Percentiles rank a stretch among this genome's conserved stretches.
These are phyloP conservation scores for Alnus glutinosa DNA, from an alignment of 306 rosid genomes.

Conservation along the genomic window DNA sequence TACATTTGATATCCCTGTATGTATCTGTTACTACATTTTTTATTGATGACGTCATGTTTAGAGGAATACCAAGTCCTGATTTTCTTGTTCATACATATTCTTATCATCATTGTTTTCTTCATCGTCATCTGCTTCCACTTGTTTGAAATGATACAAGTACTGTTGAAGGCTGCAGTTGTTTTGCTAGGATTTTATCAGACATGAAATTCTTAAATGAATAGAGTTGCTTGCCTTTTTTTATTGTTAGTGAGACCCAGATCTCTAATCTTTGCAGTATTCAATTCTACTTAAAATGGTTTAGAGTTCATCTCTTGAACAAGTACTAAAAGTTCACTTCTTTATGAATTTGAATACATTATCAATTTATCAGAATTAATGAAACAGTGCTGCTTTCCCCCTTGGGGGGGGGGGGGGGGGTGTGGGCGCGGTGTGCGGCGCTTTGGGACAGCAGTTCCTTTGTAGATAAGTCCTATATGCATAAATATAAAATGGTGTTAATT, in stretches of 20 bases:
- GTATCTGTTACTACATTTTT: not conserved
- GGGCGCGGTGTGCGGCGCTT: not conserved
- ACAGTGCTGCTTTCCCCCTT: not conserved
- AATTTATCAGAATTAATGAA: not conserved
- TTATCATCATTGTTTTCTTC: not conserved
- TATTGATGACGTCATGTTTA: not conserved
- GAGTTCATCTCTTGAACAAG: not conserved
- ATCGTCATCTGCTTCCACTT: not conserved
- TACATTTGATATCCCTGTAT: not conserved
- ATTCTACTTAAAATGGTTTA: not conserved
- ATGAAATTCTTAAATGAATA: not conserved
- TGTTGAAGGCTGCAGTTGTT: not conserved
- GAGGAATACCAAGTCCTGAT: not conserved
- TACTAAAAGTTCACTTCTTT: not conserved
- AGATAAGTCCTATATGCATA: slow-evolving; percentile 4
- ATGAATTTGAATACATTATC: not conserved
- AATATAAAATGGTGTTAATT: not conserved
- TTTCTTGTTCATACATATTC: not conserved
- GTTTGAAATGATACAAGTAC: not conserved
- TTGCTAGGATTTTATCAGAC: not conserved
- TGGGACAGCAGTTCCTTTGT: not conserved
- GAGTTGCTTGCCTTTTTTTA: not conserved
- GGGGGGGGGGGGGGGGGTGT: too few species aligned
- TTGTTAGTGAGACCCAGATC: not conserved
- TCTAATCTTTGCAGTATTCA: not conserved